phyloP scores from a whole-genome alignment of 495 filamentous ascomycete species.

The Tuber aestivum region DNA sequence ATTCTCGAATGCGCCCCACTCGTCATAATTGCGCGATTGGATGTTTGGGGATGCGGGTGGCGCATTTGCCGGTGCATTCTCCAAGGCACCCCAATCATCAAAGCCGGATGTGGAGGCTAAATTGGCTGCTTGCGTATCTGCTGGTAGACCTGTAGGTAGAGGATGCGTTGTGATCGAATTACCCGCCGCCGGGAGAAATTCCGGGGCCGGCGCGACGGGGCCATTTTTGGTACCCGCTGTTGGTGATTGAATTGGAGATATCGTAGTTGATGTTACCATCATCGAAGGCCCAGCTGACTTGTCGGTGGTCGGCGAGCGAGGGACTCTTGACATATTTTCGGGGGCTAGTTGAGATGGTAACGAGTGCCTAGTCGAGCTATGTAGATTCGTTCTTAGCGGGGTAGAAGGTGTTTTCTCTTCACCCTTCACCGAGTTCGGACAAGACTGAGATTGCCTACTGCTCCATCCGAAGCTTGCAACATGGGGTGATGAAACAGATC shows the following conservation, averaged over 20 bases:
- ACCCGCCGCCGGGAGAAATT: neutral
- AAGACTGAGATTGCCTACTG: conserved; percentile 18
- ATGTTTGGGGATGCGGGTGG: conserved; percentile 11
- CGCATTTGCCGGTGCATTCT: conserved; percentile 23
- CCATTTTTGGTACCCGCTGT: conserved; percentile 16
- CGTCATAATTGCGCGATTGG: conserved; percentile 27
- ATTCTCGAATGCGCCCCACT: conserved; percentile 27
- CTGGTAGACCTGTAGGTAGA: conserved; percentile 1
- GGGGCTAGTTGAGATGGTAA: conserved; percentile 24
- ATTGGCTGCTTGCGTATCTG: neutral
- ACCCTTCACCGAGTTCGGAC: conserved; percentile 11
- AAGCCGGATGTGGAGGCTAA: conserved; percentile 9
- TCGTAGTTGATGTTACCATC: conserved; percentile 24
- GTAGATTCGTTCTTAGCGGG: conserved; percentile 14
- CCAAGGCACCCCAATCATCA: conserved; percentile 35
- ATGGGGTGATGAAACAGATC: conserved; percentile 19
- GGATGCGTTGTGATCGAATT: conserved; percentile 13
- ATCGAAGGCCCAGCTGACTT: conserved; percentile 24
- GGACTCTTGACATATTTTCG: conserved; percentile 19
- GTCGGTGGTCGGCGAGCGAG: conserved; percentile 20
- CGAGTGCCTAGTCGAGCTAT: conserved; percentile 13
- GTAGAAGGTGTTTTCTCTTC: conserved; percentile 29
- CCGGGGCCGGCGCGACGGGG: conserved; percentile 5
- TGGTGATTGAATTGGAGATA: conserved; percentile 13
- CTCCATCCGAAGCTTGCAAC: conserved; percentile 28